Base-by-base conservation (phyloP, 2,329 filamentous ascomycete species). In the Hymenoscyphus fructigenus region DNA sequence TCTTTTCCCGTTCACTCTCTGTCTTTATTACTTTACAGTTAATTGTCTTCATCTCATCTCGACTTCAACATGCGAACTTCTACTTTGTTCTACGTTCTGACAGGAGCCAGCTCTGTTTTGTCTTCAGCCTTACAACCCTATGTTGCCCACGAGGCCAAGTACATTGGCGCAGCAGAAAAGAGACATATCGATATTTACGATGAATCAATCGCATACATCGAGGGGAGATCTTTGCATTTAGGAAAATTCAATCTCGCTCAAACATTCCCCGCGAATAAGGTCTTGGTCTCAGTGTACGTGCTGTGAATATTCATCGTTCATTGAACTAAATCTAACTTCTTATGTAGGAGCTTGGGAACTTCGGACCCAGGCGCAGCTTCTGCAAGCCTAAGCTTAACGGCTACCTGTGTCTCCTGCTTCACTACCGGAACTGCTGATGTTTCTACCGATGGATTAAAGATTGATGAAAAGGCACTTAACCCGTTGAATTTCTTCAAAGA, bases 371-470 rank as follows among this genome's bases (percentile, higher is more conserved):
- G 55, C 15, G 3, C 20, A 15, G 41, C 59, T 9, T 61, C 59
- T 55, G 59, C 20, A 14, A 20, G 17, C 10, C 7, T 59, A 29
- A 58, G 53, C n/a, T 28, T 65, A 10, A 62, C 59, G 9, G 65
- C 53, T 9, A 59, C 34, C 26, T 73, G 71, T 60, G 41, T 70
- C 12, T 69, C 70, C 20, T 73, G 71, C 57, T 60, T 65, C 57
- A 71, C 71, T 20, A 72, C 68, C 63, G 71, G 71, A 44, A 68
- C 59, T 15, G 70, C 66, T 26, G 60, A 68, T 41, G 61, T 73
- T n/a, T 67, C 66, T 2, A 72, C 65, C 12, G 64, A 68, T 10
- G 71, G 69, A 9, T 61, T 70, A n/a, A 57, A 64, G 14, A 67
- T 65, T 60, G 44, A 68, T 20, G 62, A 61, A 17, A 57, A 28